Evolutionary conservation across 768 basidiomycete species (phyloP).

Genomic region (Pulveroboletus sp.): DNA sequence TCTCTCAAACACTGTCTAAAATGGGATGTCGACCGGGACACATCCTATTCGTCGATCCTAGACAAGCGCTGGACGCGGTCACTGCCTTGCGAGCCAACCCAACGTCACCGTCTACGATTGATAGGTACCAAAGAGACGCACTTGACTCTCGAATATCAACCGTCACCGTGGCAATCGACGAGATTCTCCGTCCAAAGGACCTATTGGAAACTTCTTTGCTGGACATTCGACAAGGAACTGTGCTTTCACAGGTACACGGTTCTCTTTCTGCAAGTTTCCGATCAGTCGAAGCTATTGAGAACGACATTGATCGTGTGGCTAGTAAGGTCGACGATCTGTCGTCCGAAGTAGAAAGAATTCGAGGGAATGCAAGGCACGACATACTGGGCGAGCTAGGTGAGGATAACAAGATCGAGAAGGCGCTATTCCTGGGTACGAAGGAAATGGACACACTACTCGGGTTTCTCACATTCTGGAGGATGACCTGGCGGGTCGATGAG

Average conservation of each 20-base stretch:
- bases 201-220: constrained; percentile 8
- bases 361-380: constrained; percentile 32
- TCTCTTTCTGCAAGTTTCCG: constrained; percentile 36
- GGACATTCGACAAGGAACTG: constrained; percentile 34
- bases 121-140: constrained; percentile 61
- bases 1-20: constrained; percentile 20
- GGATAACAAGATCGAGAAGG: constrained; percentile 21
- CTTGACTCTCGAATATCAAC: constrained; percentile 53
- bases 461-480: constrained; percentile 36
- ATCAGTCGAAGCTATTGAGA: constrained; percentile 27
- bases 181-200: constrained; percentile 8
- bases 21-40: constrained; percentile 25
- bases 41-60: constrained; percentile 51
- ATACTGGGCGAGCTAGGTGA: constrained; percentile 34
- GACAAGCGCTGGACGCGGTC: constrained; percentile 53
- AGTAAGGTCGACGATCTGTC: constrained; percentile 35
- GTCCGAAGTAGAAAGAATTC: constrained; percentile 37
- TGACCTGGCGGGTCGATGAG: constrained; percentile 39
- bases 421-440: constrained; percentile 26
- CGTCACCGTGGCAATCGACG: constrained; percentile 38
- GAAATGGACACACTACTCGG: constrained; percentile 30
- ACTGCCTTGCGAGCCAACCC: constrained; percentile 42
- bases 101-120: constrained; percentile 46
- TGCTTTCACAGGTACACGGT: constrained; percentile 36
- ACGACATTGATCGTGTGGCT: constrained; percentile 34